A percentile compares a stretch with the other conserved stretches of the same genome.
These are phyloP conservation scores for Acanthochlamys bracteata DNA, from an alignment of 106 monocot genomes.

Conservation along the genomic window DNA sequence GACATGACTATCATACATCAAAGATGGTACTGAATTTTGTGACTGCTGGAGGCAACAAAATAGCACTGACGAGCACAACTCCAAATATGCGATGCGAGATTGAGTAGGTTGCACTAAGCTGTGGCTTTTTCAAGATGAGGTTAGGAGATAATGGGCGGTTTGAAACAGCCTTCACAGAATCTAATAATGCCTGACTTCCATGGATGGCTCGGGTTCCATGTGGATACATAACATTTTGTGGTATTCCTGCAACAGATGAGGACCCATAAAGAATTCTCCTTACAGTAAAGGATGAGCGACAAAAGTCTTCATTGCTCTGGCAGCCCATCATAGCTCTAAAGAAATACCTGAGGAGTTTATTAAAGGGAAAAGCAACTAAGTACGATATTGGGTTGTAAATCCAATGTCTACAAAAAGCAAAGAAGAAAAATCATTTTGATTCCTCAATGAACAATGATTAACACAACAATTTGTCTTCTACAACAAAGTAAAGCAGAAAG, in stretches of 20 bases:
- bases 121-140: constrained; percentile 62
- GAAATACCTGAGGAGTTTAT: background rate
- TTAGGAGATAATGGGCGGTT: constrained; percentile 75
- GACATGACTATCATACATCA: constrained; percentile 29
- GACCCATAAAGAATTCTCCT: background rate
- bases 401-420: no score
- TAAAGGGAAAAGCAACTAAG: background rate
- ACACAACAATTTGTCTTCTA: no score
- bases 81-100: constrained; percentile 67
- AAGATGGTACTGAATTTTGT: constrained; percentile 46
- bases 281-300: background rate
- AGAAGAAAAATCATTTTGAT: no score
- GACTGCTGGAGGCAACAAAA: constrained; percentile 29
- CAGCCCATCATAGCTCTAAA: background rate
- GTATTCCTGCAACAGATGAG: background rate
- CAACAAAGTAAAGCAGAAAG: no score
- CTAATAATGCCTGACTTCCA: constrained; percentile 18
- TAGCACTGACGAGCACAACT: constrained; percentile 21
- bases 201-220: constrained; percentile 25
- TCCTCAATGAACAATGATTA: no score
- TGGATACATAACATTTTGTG: background rate
- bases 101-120: constrained; percentile 56
- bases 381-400: no score
- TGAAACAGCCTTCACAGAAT: constrained; percentile 23
- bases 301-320: background rate